Evolutionary conservation across 2,329 filamentous ascomycete genomes (phyloP).

Genomic region (Colletotrichum sp.): DNA sequence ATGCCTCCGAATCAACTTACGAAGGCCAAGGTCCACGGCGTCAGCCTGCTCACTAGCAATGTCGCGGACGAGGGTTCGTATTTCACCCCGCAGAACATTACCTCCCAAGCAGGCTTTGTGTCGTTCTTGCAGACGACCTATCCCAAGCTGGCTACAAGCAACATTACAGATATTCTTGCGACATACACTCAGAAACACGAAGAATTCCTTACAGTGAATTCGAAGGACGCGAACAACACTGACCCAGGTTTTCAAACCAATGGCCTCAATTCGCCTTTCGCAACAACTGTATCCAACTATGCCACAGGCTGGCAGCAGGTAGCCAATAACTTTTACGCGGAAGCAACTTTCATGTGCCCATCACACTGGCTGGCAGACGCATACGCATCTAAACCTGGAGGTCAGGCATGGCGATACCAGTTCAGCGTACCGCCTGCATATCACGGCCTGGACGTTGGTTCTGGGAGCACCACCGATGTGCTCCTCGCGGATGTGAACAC

Average conservation of each 20-base stretch:
- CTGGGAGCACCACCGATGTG: neutral
- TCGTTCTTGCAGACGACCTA: neutral
- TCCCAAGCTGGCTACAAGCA: neutral
- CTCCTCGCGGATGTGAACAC: neutral
- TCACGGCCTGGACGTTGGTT: conserved; percentile 1
- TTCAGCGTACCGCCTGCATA: conserved; percentile 4
- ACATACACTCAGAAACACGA: neutral
- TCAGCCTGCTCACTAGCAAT: conserved; percentile 1
- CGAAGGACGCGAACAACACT: conserved; percentile 7
- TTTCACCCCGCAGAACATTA: conserved; percentile 3
- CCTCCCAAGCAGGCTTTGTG: neutral
- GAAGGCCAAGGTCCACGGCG: neutral
- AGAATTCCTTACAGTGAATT: neutral
- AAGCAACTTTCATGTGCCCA: conserved; percentile 2
- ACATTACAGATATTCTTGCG: neutral
- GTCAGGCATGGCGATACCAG: conserved; percentile 2
- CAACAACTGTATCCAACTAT: conserved; percentile 3
- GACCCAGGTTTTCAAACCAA: conserved; percentile 2
- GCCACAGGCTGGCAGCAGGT: conserved; percentile 13
- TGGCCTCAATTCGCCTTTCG: neutral
- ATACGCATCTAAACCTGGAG: neutral
- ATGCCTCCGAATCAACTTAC: neutral
- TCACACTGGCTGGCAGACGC: conserved; percentile 8
- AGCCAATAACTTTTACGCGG: conserved; percentile 9
- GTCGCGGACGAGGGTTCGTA: conserved; percentile 10